phyloP scores from a whole-genome alignment of 106 monocot genomes.

The Agapanthus africanus region DNA sequence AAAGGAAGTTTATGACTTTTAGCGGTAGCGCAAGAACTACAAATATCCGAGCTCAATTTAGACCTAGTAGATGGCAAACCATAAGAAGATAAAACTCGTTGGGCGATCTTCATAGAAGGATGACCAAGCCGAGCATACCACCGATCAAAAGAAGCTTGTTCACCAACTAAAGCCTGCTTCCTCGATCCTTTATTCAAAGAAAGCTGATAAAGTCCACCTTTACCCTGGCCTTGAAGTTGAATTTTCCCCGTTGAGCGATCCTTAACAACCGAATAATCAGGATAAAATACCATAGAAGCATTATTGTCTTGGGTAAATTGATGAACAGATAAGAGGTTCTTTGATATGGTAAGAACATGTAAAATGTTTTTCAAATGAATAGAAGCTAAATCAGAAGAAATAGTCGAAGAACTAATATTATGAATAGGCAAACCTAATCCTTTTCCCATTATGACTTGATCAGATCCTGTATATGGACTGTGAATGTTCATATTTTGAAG shows the following conservation, averaged over 20 bases:
- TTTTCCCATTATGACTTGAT: not conserved
- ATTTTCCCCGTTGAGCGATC: not conserved
- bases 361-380: not conserved
- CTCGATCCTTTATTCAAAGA: not conserved
- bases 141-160: not conserved
- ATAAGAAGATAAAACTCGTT: not conserved
- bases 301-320: not conserved
- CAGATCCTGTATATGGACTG: not conserved
- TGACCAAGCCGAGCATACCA: not conserved
- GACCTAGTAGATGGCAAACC: not conserved
- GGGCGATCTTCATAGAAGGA: not conserved
- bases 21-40: not conserved
- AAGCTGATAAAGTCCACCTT: not conserved
- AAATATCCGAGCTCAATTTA: not conserved
- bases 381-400: not conserved
- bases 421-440: not conserved
- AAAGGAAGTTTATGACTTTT: not conserved
- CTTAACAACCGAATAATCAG: not conserved
- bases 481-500: not conserved
- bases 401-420: not conserved
- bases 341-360: not conserved
- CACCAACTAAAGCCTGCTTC: not conserved
- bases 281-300: conserved; percentile 3
- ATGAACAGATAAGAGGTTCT: not conserved
- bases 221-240: not conserved